phyloP scores from a whole-genome alignment of 306 rosid species.

The Dalbergia cultrata region DNA sequence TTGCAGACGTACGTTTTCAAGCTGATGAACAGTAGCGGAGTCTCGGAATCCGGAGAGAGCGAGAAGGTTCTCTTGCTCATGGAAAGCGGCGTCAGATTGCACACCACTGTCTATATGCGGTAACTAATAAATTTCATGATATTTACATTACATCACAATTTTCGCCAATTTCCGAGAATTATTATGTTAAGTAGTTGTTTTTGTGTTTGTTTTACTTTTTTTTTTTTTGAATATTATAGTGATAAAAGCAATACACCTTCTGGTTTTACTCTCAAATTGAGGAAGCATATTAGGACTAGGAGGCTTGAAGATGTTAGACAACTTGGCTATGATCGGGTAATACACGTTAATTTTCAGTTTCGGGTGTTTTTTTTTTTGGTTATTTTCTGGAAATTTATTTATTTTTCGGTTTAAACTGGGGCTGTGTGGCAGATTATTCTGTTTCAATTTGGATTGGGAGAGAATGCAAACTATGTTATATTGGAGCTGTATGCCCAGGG shows the following conservation, averaged over 20 bases:
- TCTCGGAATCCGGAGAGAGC: slow-evolving; percentile 95
- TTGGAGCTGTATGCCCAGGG: slow-evolving; percentile 97
- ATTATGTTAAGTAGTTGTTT: background rate
- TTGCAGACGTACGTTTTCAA: slow-evolving; percentile 90
- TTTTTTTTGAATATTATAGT: slow-evolving; percentile 36
- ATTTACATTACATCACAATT: background rate
- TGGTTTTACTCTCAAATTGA: slow-evolving; percentile 92
- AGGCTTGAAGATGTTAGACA: slow-evolving; percentile 99
- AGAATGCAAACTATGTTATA: slow-evolving; percentile 85
- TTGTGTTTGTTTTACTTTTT: background rate
- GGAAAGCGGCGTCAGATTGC: slow-evolving; percentile 97
- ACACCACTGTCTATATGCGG: slow-evolving; percentile 89
- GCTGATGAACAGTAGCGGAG: slow-evolving; percentile 94
- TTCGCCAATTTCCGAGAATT: background rate
- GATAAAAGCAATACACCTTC: slow-evolving; percentile 98
- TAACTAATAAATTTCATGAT: slow-evolving; percentile 8
- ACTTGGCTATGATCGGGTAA: slow-evolving; percentile 98
- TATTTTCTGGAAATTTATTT: background rate
- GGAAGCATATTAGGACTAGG: slow-evolving; percentile 93
- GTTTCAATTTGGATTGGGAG: slow-evolving; percentile 96
- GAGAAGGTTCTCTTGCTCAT: slow-evolving; percentile 88
- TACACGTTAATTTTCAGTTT: background rate
- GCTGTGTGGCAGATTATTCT: slow-evolving; percentile 90
- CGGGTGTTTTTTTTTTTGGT: background rate
- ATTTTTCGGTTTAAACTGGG: slow-evolving; percentile 16